A percentile compares a stretch with the other conserved stretches of the same genome.
phyloP scores from a whole-genome alignment of 192 early-diverging fungal genomes.

The Entophlyctis luteolus region DNA sequence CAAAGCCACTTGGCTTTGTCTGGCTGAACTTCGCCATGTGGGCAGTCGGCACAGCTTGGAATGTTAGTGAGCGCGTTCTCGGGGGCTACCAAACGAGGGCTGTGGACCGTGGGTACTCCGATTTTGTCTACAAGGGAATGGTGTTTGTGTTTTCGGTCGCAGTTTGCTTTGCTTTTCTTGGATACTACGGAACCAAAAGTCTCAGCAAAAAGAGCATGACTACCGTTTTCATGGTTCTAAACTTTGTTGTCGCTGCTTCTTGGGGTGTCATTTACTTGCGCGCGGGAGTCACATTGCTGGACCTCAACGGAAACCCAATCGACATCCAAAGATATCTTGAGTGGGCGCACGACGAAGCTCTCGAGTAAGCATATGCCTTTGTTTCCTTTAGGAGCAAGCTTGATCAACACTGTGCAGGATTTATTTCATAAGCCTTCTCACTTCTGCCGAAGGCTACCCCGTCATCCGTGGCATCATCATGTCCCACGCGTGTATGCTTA shows the following conservation, averaged over 20 bases:
- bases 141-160: conserved; percentile 24
- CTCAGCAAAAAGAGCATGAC: conserved; percentile 21
- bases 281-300: conserved; percentile 13
- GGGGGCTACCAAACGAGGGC: conserved; percentile 5
- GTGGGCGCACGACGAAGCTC: conserved; percentile 28
- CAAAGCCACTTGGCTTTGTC: conserved; percentile 21
- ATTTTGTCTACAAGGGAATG: conserved; percentile 23
- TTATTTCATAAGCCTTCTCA: conserved; percentile 16
- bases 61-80: conserved; percentile 18
- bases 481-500: background rate
- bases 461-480: background rate
- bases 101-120: conserved; percentile 28
- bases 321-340: conserved; percentile 24
- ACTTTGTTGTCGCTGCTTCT: conserved; percentile 7
- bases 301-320: conserved; percentile 6
- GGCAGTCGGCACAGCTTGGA: background rate
- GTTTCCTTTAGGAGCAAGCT: background rate
- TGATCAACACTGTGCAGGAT: background rate
- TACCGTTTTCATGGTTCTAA: background rate
- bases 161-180: conserved; percentile 21
- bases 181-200: conserved; percentile 17
- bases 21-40: conserved; percentile 30
- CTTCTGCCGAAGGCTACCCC: conserved; percentile 10
- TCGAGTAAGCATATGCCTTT: background rate
- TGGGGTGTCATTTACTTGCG: conserved; percentile 23